phyloP scores from a whole-genome alignment of 2,329 filamentous ascomycete genomes.

The Arthrobotrys megalospora region DNA sequence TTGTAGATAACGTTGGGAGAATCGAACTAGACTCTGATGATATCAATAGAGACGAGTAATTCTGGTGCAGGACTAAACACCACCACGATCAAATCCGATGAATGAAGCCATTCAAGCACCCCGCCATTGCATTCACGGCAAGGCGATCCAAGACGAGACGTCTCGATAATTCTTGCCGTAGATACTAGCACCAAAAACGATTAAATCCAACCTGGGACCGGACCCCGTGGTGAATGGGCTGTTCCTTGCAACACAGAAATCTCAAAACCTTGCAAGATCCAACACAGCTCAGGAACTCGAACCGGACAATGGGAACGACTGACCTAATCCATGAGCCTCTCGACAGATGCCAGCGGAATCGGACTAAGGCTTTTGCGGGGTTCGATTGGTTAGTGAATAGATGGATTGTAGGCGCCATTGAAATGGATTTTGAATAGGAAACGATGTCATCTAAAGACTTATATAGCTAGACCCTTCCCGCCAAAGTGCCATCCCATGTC shows the following conservation, averaged over 20 bases:
- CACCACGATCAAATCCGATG: not conserved
- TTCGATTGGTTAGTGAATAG: constrained; percentile 20
- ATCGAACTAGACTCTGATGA: not conserved
- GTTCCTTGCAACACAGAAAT: constrained; percentile 37
- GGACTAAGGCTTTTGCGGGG: constrained; percentile 23
- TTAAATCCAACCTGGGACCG: constrained; percentile 1
- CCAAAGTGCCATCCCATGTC: not conserved
- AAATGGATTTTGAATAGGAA: constrained; percentile 24
- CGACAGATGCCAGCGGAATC: constrained; percentile 5
- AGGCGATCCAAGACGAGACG: constrained; percentile 10
- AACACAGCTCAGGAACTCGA: constrained; percentile 34
- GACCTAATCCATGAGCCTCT: constrained; percentile 44
- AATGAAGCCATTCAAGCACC: not conserved
- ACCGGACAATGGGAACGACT: constrained; percentile 22
- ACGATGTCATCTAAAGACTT: constrained; percentile 30
- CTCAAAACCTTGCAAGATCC: constrained; percentile 52
- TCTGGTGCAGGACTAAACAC: not conserved
- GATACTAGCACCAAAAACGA: not conserved
- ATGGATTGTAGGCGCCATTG: constrained; percentile 13
- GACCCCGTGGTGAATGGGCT: constrained; percentile 2
- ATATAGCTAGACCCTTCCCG: constrained; percentile 34
- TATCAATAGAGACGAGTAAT: too few relatives aligned
- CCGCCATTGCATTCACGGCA: not conserved
- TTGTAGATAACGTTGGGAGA: constrained; percentile 1
- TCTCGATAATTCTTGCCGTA: constrained; percentile 4